These are phyloP conservation scores for Candida suzukii DNA, from an alignment of 805 yeast species.

Conservation along the genomic window DNA sequence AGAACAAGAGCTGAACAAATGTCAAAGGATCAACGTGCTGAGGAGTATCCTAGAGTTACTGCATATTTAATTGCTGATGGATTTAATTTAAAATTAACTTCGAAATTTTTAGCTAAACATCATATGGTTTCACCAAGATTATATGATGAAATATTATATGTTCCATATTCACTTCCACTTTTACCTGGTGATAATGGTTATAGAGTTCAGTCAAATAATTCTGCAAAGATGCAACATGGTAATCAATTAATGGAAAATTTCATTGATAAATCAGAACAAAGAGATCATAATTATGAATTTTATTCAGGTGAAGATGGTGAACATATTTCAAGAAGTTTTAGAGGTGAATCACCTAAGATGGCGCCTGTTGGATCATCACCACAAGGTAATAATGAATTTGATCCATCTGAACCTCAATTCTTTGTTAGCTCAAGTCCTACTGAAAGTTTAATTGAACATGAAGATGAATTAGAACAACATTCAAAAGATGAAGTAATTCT, in stretches of 20 bases:
- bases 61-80: constrained; percentile 89
- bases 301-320: constrained; percentile 68
- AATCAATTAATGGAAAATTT: constrained; percentile 61
- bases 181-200: constrained; percentile 78
- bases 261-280: constrained; percentile 74
- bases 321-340: background rate
- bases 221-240: constrained; percentile 31
- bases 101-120: constrained; percentile 54
- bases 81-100: constrained; percentile 56
- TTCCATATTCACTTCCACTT: constrained; percentile 81
- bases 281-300: constrained; percentile 89
- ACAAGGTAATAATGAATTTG: constrained; percentile 51
- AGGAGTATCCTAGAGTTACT: constrained; percentile 74
- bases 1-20: constrained; percentile 44
- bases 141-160: constrained; percentile 90
- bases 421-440: constrained; percentile 45
- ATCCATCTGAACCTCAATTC: constrained; percentile 90
- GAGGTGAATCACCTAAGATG: constrained; percentile 13
- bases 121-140: constrained; percentile 83
- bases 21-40: constrained; percentile 53
- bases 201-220: constrained; percentile 63
- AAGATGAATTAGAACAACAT: background rate
- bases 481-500: constrained; percentile 2
- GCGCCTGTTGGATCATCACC: constrained; percentile 25
- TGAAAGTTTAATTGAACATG: constrained; percentile 19